phyloP scores from a whole-genome alignment of 768 basidiomycete species.

The Clavulina sp. region DNA sequence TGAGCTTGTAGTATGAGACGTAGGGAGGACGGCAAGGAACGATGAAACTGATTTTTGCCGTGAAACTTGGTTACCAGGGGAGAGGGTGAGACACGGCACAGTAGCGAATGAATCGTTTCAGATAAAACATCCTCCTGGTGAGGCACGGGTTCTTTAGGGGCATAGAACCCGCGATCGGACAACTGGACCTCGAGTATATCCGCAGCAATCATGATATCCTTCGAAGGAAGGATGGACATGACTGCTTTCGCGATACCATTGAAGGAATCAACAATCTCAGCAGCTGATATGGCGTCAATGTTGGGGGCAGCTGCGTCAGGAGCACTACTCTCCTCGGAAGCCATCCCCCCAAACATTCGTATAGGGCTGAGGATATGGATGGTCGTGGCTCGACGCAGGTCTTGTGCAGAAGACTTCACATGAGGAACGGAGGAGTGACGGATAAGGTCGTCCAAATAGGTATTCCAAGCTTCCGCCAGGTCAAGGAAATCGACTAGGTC shows the following conservation, averaged over 20 bases:
- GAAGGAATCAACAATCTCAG: constrained; percentile 59
- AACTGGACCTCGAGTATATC: constrained; percentile 71
- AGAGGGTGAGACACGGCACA: constrained; percentile 58
- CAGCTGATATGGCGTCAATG: constrained; percentile 42
- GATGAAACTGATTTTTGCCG: constrained; percentile 47
- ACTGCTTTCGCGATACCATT: constrained; percentile 62
- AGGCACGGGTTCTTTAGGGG: constrained; percentile 32
- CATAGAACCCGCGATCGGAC: constrained; percentile 69
- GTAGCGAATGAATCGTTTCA: constrained; percentile 57
- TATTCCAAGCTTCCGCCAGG: constrained; percentile 37
- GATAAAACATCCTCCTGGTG: constrained; percentile 51
- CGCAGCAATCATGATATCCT: constrained; percentile 59
- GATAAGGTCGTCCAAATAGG: constrained; percentile 33
- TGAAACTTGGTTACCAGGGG: constrained; percentile 49
- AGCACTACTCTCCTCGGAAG: too few relatives aligned
- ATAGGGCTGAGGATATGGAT: too few relatives aligned
- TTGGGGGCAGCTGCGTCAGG: constrained; percentile 36
- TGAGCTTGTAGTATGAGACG: constrained; percentile 65
- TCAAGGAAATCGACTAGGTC: constrained; percentile 58
- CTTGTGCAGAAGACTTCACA: too few relatives aligned
- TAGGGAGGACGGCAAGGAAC: constrained; percentile 49
- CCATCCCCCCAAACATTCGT: too few relatives aligned
- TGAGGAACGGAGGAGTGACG: neutral
- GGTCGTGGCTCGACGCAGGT: too few relatives aligned
- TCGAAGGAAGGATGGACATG: constrained; percentile 48